phyloP scores from a whole-genome alignment of 2,329 filamentous ascomycete species.

The Lasiodiplodia hormozganensis region DNA sequence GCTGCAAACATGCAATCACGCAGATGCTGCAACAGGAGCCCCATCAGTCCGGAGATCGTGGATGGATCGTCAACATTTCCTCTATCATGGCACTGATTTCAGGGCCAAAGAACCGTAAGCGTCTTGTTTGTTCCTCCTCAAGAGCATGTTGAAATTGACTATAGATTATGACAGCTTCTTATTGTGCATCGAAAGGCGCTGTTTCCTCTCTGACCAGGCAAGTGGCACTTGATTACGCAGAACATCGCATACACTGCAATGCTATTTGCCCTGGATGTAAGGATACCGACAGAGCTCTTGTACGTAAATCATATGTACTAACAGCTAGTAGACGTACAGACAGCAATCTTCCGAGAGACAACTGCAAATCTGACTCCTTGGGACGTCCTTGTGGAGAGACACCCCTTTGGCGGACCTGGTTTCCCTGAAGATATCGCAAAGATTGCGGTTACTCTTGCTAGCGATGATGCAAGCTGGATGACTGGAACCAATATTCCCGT shows the following conservation, averaged over 20 bases:
- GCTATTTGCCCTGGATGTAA: constrained; percentile 61
- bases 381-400: constrained; percentile 32
- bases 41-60: constrained; percentile 44
- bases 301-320: not conserved
- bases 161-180: constrained; percentile 36
- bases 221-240: constrained; percentile 59
- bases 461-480: constrained; percentile 53
- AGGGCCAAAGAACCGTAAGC: constrained; percentile 32
- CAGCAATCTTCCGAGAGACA: constrained; percentile 11
- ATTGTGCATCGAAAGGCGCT: constrained; percentile 59
- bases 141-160: not conserved
- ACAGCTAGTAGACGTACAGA: not conserved
- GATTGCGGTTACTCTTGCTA: constrained; percentile 54
- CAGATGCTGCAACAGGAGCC: constrained; percentile 44
- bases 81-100: constrained; percentile 48
- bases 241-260: constrained; percentile 59
- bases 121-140: too few species aligned
- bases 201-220: constrained; percentile 54
- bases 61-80: constrained; percentile 63
- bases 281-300: constrained; percentile 20
- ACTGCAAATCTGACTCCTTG: constrained; percentile 3
- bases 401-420: constrained; percentile 43
- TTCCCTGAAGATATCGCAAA: constrained; percentile 42
- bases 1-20: constrained; percentile 41
- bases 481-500: constrained; percentile 50